Conservation (phyloP, 306 rosid genomes). For the Geum urbanum region DNA sequence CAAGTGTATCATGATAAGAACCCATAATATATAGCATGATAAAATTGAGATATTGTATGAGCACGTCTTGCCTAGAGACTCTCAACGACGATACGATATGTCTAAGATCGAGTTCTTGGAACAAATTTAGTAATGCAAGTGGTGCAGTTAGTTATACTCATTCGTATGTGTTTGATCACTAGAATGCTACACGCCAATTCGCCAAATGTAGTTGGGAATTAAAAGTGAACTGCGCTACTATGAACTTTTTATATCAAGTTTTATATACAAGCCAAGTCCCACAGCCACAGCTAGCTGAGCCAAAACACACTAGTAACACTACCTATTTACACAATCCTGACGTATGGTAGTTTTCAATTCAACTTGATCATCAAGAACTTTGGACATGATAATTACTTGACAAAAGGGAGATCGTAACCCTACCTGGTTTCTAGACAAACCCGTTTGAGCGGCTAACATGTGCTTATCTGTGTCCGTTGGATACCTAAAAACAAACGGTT, state of each 20-base stretch:
- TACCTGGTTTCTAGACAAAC: slow-evolving; percentile 97
- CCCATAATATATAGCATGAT: background rate
- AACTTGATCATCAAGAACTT: background rate
- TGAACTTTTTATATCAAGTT: background rate
- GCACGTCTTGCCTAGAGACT: background rate
- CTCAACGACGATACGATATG: background rate
- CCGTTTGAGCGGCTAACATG: slow-evolving; percentile 91
- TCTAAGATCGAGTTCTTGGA: background rate
- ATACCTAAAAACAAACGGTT: slow-evolving; percentile 49
- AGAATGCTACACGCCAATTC: no score
- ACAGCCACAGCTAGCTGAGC: background rate
- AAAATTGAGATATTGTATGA: background rate
- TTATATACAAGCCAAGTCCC: background rate
- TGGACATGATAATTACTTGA: slow-evolving; percentile 17
- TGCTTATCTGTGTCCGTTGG: slow-evolving; percentile 98
- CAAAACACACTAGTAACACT: background rate
- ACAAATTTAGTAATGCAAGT: background rate
- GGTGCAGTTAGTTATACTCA: background rate
- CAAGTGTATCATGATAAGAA: background rate
- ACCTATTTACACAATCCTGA: background rate
- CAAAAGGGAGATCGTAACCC: slow-evolving; percentile 24
- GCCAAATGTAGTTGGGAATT: background rate
- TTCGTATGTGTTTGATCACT: background rate
- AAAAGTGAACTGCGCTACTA: background rate
- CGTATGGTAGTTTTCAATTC: slow-evolving; percentile 12